These are phyloP conservation scores for Pichia sp. DNA, from an alignment of 1,139 yeast species.

Conservation along the genomic window DNA sequence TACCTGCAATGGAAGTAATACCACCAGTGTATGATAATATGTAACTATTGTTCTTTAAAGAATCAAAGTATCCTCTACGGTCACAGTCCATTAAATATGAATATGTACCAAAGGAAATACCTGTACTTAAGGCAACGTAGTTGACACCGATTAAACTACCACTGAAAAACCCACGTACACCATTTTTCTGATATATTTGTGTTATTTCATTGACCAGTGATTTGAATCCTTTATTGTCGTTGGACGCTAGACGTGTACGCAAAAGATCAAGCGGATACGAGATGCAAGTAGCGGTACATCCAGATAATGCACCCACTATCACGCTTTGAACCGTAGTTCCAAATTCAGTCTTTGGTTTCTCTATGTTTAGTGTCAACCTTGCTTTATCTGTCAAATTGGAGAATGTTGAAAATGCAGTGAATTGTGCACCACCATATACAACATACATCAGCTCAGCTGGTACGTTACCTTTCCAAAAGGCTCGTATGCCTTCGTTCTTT, in stretches of 20 bases:
- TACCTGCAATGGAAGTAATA: slow-evolving; percentile 56
- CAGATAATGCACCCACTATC: slow-evolving; percentile 73
- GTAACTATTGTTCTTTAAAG: slow-evolving; percentile 12
- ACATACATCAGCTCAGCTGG: slow-evolving; percentile 90
- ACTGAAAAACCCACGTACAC: slow-evolving; percentile 66
- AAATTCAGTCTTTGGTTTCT: slow-evolving; percentile 25
- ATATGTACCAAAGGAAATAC: slow-evolving; percentile 33
- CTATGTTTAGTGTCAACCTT: slow-evolving; percentile 9
- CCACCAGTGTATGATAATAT: slow-evolving; percentile 4
- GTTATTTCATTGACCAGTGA: slow-evolving; percentile 45
- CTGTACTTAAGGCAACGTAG: slow-evolving; percentile 31
- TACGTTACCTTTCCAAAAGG: slow-evolving; percentile 93
- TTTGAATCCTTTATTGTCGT: slow-evolving; percentile 41
- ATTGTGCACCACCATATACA: slow-evolving; percentile 82
- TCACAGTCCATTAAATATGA: slow-evolving; percentile 17
- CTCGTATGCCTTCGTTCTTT: slow-evolving; percentile 52
- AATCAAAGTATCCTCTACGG: slow-evolving; percentile 1
- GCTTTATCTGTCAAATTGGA: slow-evolving; percentile 33
- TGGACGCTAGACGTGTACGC: slow-evolving; percentile 79
- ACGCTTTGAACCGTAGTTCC: slow-evolving; percentile 30
- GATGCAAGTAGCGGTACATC: slow-evolving; percentile 63
- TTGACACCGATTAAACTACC: slow-evolving; percentile 63
- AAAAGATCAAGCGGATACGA: slow-evolving; percentile 91
- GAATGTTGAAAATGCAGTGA: slow-evolving; percentile 63
- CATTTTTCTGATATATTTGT: slow-evolving; percentile 48